Percentiles rank a stretch among this genome's conserved stretches.
Conservation (phyloP, 805 yeast species). For the Yueomyces sinensis region DNA sequence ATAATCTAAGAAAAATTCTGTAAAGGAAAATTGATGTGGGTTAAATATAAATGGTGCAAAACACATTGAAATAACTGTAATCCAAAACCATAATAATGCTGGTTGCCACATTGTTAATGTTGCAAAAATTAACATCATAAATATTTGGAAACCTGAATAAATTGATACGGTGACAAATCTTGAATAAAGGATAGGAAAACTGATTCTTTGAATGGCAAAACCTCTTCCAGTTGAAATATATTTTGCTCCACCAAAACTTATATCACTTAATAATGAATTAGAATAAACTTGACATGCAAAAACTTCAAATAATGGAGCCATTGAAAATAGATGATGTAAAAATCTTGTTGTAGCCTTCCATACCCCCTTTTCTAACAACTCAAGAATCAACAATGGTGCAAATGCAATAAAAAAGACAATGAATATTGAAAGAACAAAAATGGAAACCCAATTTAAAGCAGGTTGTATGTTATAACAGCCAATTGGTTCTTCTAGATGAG, state of each 20-base stretch:
- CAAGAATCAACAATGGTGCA: constrained; percentile 78
- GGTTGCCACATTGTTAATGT: constrained; percentile 73
- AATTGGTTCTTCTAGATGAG: constrained; percentile 58
- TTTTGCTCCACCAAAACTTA: constrained; percentile 83
- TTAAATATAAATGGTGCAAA: constrained; percentile 64
- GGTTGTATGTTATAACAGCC: constrained; percentile 85
- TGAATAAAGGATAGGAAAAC: constrained; percentile 61
- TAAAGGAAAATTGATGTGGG: constrained; percentile 63
- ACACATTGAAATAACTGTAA: constrained; percentile 50
- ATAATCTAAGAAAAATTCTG: constrained; percentile 61
- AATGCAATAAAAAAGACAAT: constrained; percentile 90
- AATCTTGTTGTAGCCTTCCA: constrained; percentile 63
- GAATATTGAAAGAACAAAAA: constrained; percentile 79
- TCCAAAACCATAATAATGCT: constrained; percentile 62
- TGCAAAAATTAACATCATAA: constrained; percentile 62
- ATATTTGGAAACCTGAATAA: constrained; percentile 60
- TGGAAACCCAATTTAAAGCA: constrained; percentile 78
- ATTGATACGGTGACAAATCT: constrained; percentile 67
- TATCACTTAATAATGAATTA: constrained; percentile 56
- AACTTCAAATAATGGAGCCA: constrained; percentile 88
- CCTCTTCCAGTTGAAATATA: constrained; percentile 92
- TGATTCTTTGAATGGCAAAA: constrained; percentile 71
- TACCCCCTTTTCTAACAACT: constrained; percentile 72
- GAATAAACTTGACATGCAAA: constrained; percentile 92
- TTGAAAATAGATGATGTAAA: constrained; percentile 59